A percentile compares a stretch with the other conserved stretches of the same genome.
Evolutionary conservation across 202 grass and related monocot species (phyloP).

Genomic region (Zoysia matrella): DNA sequence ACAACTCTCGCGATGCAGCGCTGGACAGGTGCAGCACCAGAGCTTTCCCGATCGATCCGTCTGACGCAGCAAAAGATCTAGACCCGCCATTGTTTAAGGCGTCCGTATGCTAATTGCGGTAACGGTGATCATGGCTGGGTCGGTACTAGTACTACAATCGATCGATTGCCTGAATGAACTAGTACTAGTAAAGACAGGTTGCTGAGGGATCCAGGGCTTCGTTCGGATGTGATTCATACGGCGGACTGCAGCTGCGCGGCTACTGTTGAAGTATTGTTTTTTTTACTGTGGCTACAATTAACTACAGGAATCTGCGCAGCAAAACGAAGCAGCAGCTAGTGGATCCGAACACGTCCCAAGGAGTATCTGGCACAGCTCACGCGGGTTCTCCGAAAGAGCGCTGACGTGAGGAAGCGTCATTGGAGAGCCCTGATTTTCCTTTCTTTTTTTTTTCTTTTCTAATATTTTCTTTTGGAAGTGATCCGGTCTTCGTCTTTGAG

Average conservation of each 20-base stretch:
- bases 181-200: slow-evolving; percentile 4
- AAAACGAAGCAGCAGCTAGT: too few species aligned
- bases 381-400: slow-evolving; percentile 36
- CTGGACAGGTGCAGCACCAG: slow-evolving; percentile 41
- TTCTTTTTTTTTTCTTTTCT: neutral
- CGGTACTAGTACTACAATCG: neutral
- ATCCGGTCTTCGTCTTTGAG: neutral
- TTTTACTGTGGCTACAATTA: too few species aligned
- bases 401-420: slow-evolving; percentile 12
- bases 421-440: neutral
- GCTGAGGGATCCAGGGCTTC: neutral
- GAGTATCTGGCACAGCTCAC: slow-evolving; percentile 25
- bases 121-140: slow-evolving; percentile 9
- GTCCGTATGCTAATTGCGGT: slow-evolving; percentile 14
- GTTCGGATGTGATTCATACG: too few species aligned
- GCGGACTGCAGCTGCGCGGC: too few species aligned
- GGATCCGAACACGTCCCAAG: too few species aligned
- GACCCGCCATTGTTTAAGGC: slow-evolving; percentile 39
- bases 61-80: slow-evolving; percentile 35
- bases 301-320: too few species aligned
- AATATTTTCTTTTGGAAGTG: neutral
- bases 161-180: slow-evolving; percentile 8
- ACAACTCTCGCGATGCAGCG: slow-evolving; percentile 40
- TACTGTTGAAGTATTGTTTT: too few species aligned
- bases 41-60: slow-evolving; percentile 48